These are phyloP conservation scores for Phytophthora fragariae DNA, from an alignment of 352 stramenopile genomes.

Conservation along the genomic window DNA sequence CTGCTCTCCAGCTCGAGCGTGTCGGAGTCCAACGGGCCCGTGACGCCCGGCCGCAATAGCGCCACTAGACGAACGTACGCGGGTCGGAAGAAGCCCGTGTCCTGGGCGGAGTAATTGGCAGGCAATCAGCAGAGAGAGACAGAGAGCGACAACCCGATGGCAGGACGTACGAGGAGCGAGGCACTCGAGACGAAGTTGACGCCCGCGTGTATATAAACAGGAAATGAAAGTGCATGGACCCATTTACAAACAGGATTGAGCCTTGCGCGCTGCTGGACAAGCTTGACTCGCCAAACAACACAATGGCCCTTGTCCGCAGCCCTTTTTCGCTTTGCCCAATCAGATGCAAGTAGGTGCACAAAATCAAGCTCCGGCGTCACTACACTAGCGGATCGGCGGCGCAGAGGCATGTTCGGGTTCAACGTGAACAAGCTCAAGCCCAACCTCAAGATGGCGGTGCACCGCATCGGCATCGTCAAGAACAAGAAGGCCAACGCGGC, in stretches of 20 bases:
- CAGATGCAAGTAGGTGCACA: background rate
- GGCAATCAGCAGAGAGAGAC: background rate
- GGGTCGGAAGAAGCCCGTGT: conserved; percentile 81
- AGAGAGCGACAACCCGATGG: conserved; percentile 8
- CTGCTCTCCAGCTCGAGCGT: conserved; percentile 43
- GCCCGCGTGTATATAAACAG: conserved; percentile 30
- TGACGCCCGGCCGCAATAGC: conserved; percentile 24
- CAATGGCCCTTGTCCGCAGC: background rate
- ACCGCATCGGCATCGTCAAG: conserved; percentile 92
- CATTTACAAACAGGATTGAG: too few species aligned
- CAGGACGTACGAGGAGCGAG: conserved; percentile 29
- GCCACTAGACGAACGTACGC: conserved; percentile 67
- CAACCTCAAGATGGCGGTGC: conserved; percentile 94
- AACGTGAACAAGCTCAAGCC: conserved; percentile 94
- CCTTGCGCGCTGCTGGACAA: too few species aligned
- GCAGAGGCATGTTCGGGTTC: conserved; percentile 83
- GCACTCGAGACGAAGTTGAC: conserved; percentile 20
- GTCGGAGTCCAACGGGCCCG: conserved; percentile 36
- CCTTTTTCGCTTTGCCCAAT: background rate
- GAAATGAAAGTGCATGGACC: conserved; percentile 32
- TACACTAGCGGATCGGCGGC: background rate
- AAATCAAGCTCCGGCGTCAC: conserved; percentile 16
- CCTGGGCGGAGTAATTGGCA: conserved; percentile 68
- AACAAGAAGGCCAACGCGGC: conserved; percentile 92
- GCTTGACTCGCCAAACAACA: too few species aligned